These are phyloP conservation scores for Yamadazyma takamatsuzukensis DNA, from an alignment of 805 yeast genomes.

Conservation along the genomic window DNA sequence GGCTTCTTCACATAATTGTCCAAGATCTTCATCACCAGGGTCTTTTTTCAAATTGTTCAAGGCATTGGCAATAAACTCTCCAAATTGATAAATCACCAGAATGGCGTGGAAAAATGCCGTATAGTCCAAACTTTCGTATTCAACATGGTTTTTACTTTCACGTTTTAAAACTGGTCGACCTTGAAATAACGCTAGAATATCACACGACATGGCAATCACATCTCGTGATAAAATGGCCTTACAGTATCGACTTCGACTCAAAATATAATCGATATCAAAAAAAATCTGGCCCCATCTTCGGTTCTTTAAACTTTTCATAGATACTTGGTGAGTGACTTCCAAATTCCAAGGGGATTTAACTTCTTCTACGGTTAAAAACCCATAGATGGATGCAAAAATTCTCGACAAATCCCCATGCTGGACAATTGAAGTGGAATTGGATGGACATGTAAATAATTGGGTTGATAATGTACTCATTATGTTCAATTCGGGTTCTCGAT, in stretches of 20 bases:
- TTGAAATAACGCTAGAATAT: slow-evolving; percentile 66
- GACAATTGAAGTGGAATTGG: slow-evolving; percentile 63
- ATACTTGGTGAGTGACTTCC: slow-evolving; percentile 32
- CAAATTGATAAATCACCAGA: slow-evolving; percentile 63
- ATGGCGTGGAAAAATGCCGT: slow-evolving; percentile 64
- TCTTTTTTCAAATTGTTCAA: slow-evolving; percentile 24
- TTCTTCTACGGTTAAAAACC: slow-evolving; percentile 54
- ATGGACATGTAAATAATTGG: slow-evolving; percentile 87
- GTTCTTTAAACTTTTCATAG: slow-evolving; percentile 53
- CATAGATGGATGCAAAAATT: slow-evolving; percentile 59
- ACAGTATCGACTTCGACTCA: slow-evolving; percentile 63
- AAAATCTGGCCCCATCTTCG: slow-evolving; percentile 76
- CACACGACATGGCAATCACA: slow-evolving; percentile 58
- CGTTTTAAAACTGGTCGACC: slow-evolving; percentile 73
- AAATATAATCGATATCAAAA: slow-evolving; percentile 72
- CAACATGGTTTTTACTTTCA: slow-evolving; percentile 79
- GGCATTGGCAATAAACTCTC: slow-evolving; percentile 50
- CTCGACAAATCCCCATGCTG: slow-evolving; percentile 62
- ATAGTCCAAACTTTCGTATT: slow-evolving; percentile 86
- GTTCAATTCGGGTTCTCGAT: slow-evolving; percentile 85
- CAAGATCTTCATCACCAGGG: slow-evolving; percentile 10
- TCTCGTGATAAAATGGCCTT: slow-evolving; percentile 41
- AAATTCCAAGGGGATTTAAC: slow-evolving; percentile 44
- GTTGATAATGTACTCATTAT: slow-evolving; percentile 70
- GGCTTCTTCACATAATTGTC: slow-evolving; percentile 17